phyloP scores from a whole-genome alignment of 164 flowering plant species.

The grape (Vitis vinifera) region DNA sequence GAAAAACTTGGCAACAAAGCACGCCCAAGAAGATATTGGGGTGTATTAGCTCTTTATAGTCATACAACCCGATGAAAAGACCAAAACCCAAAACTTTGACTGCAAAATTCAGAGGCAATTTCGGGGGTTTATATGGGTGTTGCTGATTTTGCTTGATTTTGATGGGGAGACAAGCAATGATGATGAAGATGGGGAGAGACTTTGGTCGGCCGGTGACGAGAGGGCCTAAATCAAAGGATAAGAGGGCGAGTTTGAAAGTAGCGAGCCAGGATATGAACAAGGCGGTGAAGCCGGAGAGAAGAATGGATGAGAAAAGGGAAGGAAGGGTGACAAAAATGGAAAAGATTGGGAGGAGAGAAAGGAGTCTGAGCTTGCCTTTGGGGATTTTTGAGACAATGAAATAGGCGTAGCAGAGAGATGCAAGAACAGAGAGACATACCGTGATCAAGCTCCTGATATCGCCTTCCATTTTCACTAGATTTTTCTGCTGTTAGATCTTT shows the following conservation, averaged over 20 bases:
- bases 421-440: constrained; percentile 20
- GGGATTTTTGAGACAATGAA: constrained; percentile 18
- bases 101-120: constrained; percentile 7
- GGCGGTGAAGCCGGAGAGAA: constrained; percentile 13
- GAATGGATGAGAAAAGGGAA: constrained; percentile 13
- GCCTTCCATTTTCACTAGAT: constrained; percentile 16
- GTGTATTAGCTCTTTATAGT: constrained; percentile 9
- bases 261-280: constrained; percentile 39
- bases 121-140: constrained; percentile 7
- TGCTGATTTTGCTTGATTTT: constrained; percentile 11
- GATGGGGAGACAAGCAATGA: constrained; percentile 27
- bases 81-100: constrained; percentile 9
- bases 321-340: constrained; percentile 32
- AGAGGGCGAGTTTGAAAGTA: constrained; percentile 46
- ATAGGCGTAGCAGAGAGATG: constrained; percentile 32
- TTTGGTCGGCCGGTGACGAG: constrained; percentile 14
- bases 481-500: no score
- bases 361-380: constrained; percentile 26
- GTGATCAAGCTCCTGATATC: constrained; percentile 24
- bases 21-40: constrained; percentile 9
- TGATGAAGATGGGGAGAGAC: constrained; percentile 13
- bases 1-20: constrained; percentile 27
- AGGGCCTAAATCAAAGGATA: constrained; percentile 34
- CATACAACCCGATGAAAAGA: background rate
- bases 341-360: constrained; percentile 32